Evolutionary conservation across 306 rosid species (phyloP), one percentile per base, ranked within the genome.

Genomic region (Cicer pinnatifidum): DNA sequence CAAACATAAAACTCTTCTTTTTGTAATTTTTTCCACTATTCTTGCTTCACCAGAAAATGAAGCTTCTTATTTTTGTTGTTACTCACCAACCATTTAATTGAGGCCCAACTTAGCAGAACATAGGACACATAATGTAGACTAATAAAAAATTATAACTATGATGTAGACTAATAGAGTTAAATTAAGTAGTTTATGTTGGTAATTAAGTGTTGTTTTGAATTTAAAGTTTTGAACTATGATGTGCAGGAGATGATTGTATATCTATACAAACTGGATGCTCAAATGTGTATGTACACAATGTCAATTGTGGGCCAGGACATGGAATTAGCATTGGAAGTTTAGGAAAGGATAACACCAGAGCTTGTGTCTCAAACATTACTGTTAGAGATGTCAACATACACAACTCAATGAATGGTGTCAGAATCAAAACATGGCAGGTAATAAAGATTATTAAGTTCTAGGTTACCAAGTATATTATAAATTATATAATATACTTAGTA

Each of bases 361-460:
- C 99, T n/a, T 94, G 99, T 70, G 99, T 94, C 80, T 87, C 97
- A 44, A 94, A 94, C 84, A 91, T 94, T 81, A 94, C 99, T 1
- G 70, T 94, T 75, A 89, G 97, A 57, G 97, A 94, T 47, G 86
- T 94, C 35, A 81, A 41, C 57, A 89, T 94, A 84, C 92, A 89
- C 75, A 87, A 85, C 85, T 89, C 99, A 50, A 91, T 94, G 99
- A 91, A 54, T 76, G 99, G 99, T 66, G 97, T 94, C 44, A 87
- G 99, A 81, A 92, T 94, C 87, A 94, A 94, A 86, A 94, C 99
- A 62, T 94, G 97, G 99, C 99, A 94, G 99, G 99, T 94, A 89
- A 84, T 11, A 56, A 15, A 40, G 44, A 38, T 50, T 54, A 58
- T 48, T 40, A 47, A 48, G 37, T 52, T 45, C 45, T 67, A 57